Conservation (phyloP, 306 rosid genomes). For the Cajanus cajan region DNA sequence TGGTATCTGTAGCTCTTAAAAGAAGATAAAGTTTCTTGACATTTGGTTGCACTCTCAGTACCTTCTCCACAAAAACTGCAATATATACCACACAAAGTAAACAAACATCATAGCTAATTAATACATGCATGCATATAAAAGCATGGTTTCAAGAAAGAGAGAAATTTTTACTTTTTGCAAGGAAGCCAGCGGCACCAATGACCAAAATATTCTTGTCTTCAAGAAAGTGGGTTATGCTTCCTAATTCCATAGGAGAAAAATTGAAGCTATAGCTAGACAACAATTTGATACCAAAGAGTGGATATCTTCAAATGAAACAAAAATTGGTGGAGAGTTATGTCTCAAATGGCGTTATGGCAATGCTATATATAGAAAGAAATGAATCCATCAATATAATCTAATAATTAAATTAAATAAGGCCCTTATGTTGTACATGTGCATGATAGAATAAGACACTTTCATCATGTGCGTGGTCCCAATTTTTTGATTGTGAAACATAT, state of each 20-base stretch:
- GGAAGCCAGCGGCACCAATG: conserved; percentile 69
- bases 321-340: background rate
- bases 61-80: conserved; percentile 77
- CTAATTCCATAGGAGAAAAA: conserved; percentile 37
- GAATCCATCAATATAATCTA: background rate
- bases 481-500: too few species aligned
- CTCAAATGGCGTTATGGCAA: background rate
- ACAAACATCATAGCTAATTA: background rate
- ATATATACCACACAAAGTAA: background rate
- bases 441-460: too few species aligned
- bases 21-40: conserved; percentile 80
- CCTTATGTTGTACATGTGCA: too few species aligned
- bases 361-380: background rate
- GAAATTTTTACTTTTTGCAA: conserved; percentile 53
- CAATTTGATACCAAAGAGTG: background rate
- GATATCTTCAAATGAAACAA: background rate
- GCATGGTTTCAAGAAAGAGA: too few species aligned
- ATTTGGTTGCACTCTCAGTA: conserved; percentile 70
- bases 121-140: background rate
- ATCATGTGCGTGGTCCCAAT: too few species aligned
- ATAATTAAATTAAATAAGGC: too few species aligned
- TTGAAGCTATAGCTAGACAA: too few species aligned
- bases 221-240: conserved; percentile 41
- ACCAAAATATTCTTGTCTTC: conserved; percentile 52
- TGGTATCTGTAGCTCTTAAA: conserved; percentile 52